Evolutionary conservation across 2,329 filamentous ascomycete genomes (phyloP).

Genomic region (Tolypocladium album): DNA sequence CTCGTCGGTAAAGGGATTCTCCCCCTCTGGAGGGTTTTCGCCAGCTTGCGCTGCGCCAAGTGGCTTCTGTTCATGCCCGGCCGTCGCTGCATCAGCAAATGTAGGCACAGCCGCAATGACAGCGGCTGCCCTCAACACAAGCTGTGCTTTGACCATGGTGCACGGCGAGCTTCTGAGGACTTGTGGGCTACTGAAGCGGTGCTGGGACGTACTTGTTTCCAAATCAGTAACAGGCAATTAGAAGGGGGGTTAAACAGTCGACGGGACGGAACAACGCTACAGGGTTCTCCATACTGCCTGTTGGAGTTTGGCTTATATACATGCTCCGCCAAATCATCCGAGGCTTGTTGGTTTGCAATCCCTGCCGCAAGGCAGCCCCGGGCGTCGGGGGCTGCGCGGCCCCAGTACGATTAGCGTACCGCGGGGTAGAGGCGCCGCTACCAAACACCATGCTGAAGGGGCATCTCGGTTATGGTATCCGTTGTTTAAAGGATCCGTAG

Average conservation of each 20-base stretch:
- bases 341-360: background rate
- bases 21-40: background rate
- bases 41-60: background rate
- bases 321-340: background rate
- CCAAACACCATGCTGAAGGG: too few species aligned
- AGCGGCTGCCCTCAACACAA: background rate
- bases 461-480: too few species aligned
- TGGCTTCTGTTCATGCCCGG: background rate
- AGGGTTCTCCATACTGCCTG: background rate
- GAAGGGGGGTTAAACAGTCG: background rate
- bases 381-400: background rate
- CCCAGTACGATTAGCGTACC: background rate
- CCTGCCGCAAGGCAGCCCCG: too few species aligned
- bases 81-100: background rate
- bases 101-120: background rate
- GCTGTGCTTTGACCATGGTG: background rate
- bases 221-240: background rate
- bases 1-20: conserved; percentile 6
- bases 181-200: background rate
- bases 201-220: background rate
- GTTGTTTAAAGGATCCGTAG: too few species aligned
- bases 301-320: background rate
- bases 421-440: too few species aligned
- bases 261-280: background rate
- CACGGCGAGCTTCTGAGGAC: background rate